phyloP scores from a whole-genome alignment of 345 rosid species.

The Salix purpurea region DNA sequence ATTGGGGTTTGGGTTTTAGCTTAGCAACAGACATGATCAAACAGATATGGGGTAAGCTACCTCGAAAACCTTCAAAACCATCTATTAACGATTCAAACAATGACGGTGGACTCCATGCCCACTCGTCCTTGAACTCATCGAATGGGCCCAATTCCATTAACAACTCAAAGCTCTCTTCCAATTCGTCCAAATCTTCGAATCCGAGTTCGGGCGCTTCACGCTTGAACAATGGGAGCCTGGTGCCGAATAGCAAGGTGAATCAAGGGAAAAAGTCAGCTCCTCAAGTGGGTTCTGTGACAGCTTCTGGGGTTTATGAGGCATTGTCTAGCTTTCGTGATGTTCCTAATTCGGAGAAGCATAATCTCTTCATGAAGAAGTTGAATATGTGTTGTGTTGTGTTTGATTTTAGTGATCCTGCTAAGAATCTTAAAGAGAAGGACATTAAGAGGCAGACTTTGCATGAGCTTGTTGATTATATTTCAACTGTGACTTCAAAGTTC shows the following conservation, averaged over 20 bases:
- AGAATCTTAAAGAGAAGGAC: slow-evolving; percentile 72
- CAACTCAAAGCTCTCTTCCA: slow-evolving; percentile 30
- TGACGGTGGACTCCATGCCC: slow-evolving; percentile 41
- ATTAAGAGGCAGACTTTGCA: slow-evolving; percentile 67
- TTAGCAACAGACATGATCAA: slow-evolving; percentile 52
- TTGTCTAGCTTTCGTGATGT: slow-evolving; percentile 67
- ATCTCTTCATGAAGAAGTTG: slow-evolving; percentile 59
- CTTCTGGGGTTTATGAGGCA: slow-evolving; percentile 50
- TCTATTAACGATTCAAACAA: slow-evolving; percentile 42
- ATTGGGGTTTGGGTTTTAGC: slow-evolving; percentile 11
- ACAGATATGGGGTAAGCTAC: slow-evolving; percentile 73
- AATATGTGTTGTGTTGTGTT: slow-evolving; percentile 59
- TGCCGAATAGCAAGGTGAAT: slow-evolving; percentile 34
- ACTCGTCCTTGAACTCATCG: slow-evolving; percentile 33
- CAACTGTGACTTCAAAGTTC: slow-evolving; percentile 37
- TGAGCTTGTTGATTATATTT: slow-evolving; percentile 68
- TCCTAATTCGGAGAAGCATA: slow-evolving; percentile 57
- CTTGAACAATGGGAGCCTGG: slow-evolving; percentile 41
- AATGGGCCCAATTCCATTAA: slow-evolving; percentile 38
- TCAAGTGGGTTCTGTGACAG: slow-evolving; percentile 32
- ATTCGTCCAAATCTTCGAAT: slow-evolving; percentile 36
- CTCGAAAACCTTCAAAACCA: slow-evolving; percentile 65
- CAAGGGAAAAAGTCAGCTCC: slow-evolving; percentile 39
- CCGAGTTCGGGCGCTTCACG: slow-evolving; percentile 30
- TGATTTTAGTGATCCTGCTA: slow-evolving; percentile 58